These are phyloP conservation scores for Phellopilus nigrolimitatus DNA, from an alignment of 1,284 basidiomycete species.

Conservation along the genomic window DNA sequence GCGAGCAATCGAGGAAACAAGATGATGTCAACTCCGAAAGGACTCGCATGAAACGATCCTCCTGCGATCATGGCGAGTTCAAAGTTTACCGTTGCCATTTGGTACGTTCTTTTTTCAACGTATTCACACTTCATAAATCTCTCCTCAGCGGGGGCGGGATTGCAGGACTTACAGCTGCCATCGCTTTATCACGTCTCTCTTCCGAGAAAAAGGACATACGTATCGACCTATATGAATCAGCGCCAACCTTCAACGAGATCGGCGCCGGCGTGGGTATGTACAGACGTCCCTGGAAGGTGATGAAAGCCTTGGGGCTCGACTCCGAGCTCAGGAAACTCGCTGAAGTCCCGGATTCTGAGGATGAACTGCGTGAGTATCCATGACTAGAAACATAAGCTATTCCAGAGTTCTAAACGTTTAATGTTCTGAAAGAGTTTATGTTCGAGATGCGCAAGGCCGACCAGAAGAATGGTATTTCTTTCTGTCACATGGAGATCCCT, in stretches of 20 bases:
- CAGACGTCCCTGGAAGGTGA: slow-evolving; percentile 25
- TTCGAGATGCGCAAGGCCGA: slow-evolving; percentile 34
- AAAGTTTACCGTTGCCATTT: no score
- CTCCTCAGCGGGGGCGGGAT: slow-evolving; percentile 40
- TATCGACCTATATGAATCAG: slow-evolving; percentile 40
- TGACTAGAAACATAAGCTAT: neutral
- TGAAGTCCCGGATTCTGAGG: neutral
- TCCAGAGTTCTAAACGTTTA: neutral
- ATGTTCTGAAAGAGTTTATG: slow-evolving; percentile 24
- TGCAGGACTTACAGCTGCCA: slow-evolving; percentile 33
- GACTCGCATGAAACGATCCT: no score
- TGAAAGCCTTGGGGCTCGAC: slow-evolving; percentile 25
- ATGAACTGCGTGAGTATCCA: neutral
- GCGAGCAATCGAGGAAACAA: no score
- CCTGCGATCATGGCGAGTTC: no score
- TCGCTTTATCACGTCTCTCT: slow-evolving; percentile 34
- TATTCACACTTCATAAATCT: no score
- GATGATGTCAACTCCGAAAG: no score
- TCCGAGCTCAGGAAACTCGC: slow-evolving; percentile 20
- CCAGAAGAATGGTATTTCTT: slow-evolving; percentile 29
- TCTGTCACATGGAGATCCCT: slow-evolving; percentile 29
- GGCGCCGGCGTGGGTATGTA: slow-evolving; percentile 37
- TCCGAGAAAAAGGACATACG: slow-evolving; percentile 29
- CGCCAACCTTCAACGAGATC: slow-evolving; percentile 33
- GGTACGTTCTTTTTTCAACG: no score